Evolutionary conservation across 768 basidiomycete species (phyloP).

Genomic region (Xerocomellus intermedius): DNA sequence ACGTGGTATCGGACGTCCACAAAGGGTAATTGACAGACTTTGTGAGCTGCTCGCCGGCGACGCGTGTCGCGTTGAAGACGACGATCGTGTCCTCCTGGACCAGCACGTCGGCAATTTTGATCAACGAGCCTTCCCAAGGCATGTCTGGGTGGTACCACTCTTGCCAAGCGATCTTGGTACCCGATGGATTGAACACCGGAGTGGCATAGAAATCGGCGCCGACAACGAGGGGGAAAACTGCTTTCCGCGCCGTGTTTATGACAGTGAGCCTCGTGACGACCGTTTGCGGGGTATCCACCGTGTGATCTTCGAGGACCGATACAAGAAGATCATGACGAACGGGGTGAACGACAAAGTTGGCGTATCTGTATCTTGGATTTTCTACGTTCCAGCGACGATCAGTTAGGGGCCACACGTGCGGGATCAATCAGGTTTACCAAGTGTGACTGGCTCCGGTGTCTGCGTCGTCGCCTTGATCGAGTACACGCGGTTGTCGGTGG

Average conservation of each 20-base stretch:
- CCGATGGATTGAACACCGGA: constrained; percentile 60
- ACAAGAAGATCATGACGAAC: constrained; percentile 51
- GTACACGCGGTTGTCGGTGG: constrained; percentile 54
- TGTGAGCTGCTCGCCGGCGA: constrained; percentile 52
- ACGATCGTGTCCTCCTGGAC: constrained; percentile 28
- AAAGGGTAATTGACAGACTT: constrained; percentile 56
- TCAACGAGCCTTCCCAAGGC: constrained; percentile 67
- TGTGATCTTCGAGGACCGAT: constrained; percentile 72
- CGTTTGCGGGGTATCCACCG: constrained; percentile 35
- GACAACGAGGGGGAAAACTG: constrained; percentile 44
- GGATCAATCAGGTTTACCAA: constrained; percentile 45
- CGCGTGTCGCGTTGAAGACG: constrained; percentile 37
- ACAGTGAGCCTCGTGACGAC: constrained; percentile 54
- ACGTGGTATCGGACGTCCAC: constrained; percentile 54
- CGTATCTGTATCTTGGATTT: constrained; percentile 50
- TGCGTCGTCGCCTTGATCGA: constrained; percentile 27
- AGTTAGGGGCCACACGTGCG: constrained; percentile 8
- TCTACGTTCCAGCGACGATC: constrained; percentile 7
- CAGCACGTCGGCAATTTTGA: constrained; percentile 52
- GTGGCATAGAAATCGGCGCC: constrained; percentile 74
- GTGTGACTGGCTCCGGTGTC: constrained; percentile 51
- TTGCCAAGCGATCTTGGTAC: constrained; percentile 56
- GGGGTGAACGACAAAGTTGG: constrained; percentile 61
- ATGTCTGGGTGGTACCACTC: constrained; percentile 70
- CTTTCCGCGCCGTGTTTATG: constrained; percentile 48